Percentiles rank a stretch among this genome's conserved stretches.
Evolutionary conservation across 2,329 filamentous ascomycete species (phyloP).

Genomic region (Penicillium olsonii): DNA sequence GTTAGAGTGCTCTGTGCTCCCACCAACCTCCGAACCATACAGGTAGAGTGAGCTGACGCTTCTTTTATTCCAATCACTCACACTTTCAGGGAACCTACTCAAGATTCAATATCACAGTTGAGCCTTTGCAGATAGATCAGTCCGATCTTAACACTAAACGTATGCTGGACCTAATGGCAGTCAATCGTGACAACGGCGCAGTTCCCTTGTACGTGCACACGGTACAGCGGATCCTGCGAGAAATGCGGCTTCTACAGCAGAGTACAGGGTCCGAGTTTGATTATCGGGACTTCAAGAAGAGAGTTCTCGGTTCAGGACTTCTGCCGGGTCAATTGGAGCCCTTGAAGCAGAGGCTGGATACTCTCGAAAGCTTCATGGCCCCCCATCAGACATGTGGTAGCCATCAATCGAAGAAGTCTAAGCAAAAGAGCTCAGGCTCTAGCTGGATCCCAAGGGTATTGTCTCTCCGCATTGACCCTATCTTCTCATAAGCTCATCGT

Average conservation of each 20-base stretch:
- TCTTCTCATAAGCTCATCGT: no score
- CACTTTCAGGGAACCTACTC: slow-evolving; percentile 43
- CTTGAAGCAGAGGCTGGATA: slow-evolving; percentile 22
- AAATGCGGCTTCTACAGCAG: slow-evolving; percentile 51
- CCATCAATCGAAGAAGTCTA: neutral
- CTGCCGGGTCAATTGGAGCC: slow-evolving; percentile 15
- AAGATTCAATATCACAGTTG: slow-evolving; percentile 49
- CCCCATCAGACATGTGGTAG: slow-evolving; percentile 1
- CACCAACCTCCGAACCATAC: slow-evolving; percentile 47
- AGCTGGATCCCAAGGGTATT: slow-evolving; percentile 16
- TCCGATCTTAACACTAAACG: slow-evolving; percentile 57
- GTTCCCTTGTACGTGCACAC: slow-evolving; percentile 61
- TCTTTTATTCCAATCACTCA: neutral
- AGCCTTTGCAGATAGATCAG: slow-evolving; percentile 55
- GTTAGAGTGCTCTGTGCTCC: slow-evolving; percentile 59
- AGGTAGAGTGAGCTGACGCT: slow-evolving; percentile 2
- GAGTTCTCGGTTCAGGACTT: slow-evolving; percentile 5
- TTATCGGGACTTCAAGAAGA: slow-evolving; percentile 52
- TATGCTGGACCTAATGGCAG: slow-evolving; percentile 63
- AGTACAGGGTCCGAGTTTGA: slow-evolving; percentile 43
- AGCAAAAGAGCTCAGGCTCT: neutral
- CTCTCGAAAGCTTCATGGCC: slow-evolving; percentile 25
- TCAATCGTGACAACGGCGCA: slow-evolving; percentile 42
- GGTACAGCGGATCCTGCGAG: slow-evolving; percentile 57
- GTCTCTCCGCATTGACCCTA: no score